phyloP scores from a whole-genome alignment of 768 basidiomycete species.

The Podaxis pistillaris region DNA sequence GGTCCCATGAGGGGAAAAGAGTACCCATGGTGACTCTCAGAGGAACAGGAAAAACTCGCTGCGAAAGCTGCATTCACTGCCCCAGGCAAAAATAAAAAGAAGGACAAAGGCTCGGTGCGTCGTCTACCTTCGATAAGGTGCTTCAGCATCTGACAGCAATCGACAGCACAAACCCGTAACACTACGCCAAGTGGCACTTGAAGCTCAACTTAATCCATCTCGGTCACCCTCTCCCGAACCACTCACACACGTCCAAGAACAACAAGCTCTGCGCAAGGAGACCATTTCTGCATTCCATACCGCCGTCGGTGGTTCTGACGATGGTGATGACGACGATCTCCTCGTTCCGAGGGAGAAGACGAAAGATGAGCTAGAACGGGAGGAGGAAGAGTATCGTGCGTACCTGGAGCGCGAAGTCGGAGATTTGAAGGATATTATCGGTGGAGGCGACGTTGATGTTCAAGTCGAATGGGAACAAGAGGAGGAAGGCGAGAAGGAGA shows the following conservation, averaged over 20 bases:
- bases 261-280: slow-evolving; percentile 70
- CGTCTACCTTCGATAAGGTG: background rate
- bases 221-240: slow-evolving; percentile 49
- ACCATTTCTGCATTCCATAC: slow-evolving; percentile 82
- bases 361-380: slow-evolving; percentile 69
- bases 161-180: slow-evolving; percentile 68
- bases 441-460: no score
- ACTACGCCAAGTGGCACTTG: slow-evolving; percentile 69
- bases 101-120: slow-evolving; percentile 18
- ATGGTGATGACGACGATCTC: slow-evolving; percentile 53
- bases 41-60: slow-evolving; percentile 59
- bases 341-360: slow-evolving; percentile 76
- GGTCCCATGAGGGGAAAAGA: background rate
- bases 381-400: slow-evolving; percentile 83
- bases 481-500: slow-evolving; percentile 20
- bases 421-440: slow-evolving; percentile 67
- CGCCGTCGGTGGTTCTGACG: slow-evolving; percentile 33
- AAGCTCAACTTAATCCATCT: slow-evolving; percentile 55
- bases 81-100: slow-evolving; percentile 34
- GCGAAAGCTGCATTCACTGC: slow-evolving; percentile 21
- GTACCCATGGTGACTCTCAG: slow-evolving; percentile 31
- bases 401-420: slow-evolving; percentile 86
- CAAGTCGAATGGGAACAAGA: slow-evolving; percentile 19
- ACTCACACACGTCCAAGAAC: slow-evolving; percentile 78
- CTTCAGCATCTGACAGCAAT: background rate